A percentile compares a stretch with the other conserved stretches of the same genome.
Evolutionary conservation across 2,329 filamentous ascomycete species (phyloP).

Genomic region (Colletotrichum lentis): DNA sequence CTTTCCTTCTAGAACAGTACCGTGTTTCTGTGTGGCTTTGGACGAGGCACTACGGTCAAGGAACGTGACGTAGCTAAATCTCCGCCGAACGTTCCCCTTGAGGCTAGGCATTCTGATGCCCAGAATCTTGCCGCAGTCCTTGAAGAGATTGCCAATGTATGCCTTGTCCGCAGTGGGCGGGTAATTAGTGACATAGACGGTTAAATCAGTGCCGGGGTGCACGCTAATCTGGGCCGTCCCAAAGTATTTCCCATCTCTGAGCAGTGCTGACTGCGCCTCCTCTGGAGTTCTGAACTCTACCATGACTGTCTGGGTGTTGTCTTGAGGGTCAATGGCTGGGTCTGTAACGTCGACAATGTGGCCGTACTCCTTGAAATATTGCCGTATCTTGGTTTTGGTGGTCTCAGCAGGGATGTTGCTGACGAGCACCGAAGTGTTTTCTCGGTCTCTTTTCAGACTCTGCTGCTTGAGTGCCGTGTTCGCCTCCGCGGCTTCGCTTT

Average conservation of each 20-base stretch:
- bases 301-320: conserved; percentile 69
- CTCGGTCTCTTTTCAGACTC: conserved; percentile 78
- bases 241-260: conserved; percentile 82
- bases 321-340: conserved; percentile 55
- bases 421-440: conserved; percentile 86
- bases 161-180: conserved; percentile 77
- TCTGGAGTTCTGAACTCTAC: conserved; percentile 86
- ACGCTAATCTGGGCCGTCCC: conserved; percentile 78
- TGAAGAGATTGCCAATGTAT: conserved; percentile 74
- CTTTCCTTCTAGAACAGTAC: conserved; percentile 71
- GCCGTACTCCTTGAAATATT: conserved; percentile 93
- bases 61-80: conserved; percentile 98
- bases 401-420: conserved; percentile 76
- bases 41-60: conserved; percentile 71
- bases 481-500: conserved; percentile 51
- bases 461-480: conserved; percentile 48
- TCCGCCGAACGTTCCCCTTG: conserved; percentile 84
- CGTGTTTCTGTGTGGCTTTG: conserved; percentile 77
- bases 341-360: conserved; percentile 81
- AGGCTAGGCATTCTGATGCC: conserved; percentile 90
- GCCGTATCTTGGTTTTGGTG: conserved; percentile 76
- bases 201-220: conserved; percentile 77
- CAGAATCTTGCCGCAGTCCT: conserved; percentile 80
- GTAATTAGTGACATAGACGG: conserved; percentile 91
- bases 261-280: conserved; percentile 81